Base-by-base conservation (phyloP, 2,329 filamentous ascomycete species). In the Xylariaceae sp. region DNA sequence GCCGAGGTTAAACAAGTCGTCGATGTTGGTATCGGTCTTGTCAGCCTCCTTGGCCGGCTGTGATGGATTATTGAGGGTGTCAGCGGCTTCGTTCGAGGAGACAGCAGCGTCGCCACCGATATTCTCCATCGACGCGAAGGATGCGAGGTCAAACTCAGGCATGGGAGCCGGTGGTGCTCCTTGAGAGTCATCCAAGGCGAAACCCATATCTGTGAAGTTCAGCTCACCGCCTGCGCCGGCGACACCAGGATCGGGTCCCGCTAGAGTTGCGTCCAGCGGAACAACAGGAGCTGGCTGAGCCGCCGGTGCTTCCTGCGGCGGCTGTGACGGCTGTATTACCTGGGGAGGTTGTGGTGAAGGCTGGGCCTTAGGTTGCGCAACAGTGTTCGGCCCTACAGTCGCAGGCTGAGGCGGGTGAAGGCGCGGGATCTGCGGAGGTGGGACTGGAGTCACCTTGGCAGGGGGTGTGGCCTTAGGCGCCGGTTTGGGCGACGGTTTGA, bases 201-300 rank as follows among this genome's bases (percentile, higher is more conserved):
- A 79, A 28, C 74, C 68, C 73, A 78, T 78, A 47, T 78, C 66
- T 12, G 76, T 78, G 50, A 78, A 79, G 46, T 70, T 70, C 7
- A 71, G 63, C 38, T 70, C 67, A n/a, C 66, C 56, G 35, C 62
- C 57, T 15, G 42, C 37, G 30, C 30, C 30, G 13, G 16, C 13
- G 30, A 6, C 30, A 7, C 7, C 13, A 13, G 16, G 8, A n/a
- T n/a, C 42, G 4, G 35, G n/a, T 3, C 39, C 37, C 30, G 48
- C 46, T 9, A 46, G 28, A 17, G 49, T 44, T 35, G 50, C 34
- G 28, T 38, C 41, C 4, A 47, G 19, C 39, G 47, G 54, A 18
- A 43, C 41, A 16, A 52, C 50, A 33, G 52, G 35, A 38, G 53
- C 44, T n/a, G 42, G 43, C 26, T 58, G 49, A 28, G 56, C 53